Evolutionary conservation across 1,139 yeast genomes (phyloP).

Genomic region (Geotrichum candidum): DNA sequence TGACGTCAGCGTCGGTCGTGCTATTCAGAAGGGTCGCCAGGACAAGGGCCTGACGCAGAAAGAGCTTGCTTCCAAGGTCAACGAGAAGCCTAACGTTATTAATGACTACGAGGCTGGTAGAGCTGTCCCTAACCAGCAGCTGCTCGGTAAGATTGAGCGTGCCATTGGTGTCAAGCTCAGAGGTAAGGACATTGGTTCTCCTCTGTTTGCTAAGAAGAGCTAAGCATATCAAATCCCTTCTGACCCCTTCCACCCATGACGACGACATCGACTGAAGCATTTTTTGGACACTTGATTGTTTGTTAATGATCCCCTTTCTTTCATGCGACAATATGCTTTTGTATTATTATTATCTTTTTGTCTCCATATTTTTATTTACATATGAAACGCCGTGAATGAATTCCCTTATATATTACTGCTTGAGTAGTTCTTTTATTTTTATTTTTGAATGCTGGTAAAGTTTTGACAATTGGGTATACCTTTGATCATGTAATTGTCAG

Average conservation of each 20-base stretch:
- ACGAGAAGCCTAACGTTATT: slow-evolving; percentile 91
- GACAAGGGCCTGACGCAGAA: slow-evolving; percentile 89
- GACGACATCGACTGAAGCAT: not conserved
- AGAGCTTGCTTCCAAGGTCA: slow-evolving; percentile 90
- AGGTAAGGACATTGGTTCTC: slow-evolving; percentile 93
- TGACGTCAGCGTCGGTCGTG: slow-evolving; percentile 77
- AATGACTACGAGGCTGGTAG: slow-evolving; percentile 97
- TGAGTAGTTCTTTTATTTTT: not conserved
- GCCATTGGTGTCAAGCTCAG: slow-evolving; percentile 91
- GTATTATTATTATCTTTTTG: not conserved
- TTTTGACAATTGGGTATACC: not conserved
- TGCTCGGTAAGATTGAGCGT: slow-evolving; percentile 86
- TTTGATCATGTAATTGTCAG: not conserved
- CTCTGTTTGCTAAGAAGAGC: slow-evolving; percentile 69
- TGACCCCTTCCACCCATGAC: not conserved
- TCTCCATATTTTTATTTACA: not conserved
- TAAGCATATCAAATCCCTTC: slow-evolving; percentile 17
- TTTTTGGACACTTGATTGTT: not conserved
- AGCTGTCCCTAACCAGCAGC: slow-evolving; percentile 94
- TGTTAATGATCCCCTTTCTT: not conserved
- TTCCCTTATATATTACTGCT: not conserved
- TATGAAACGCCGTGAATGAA: slow-evolving; percentile 7
- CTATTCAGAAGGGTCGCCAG: slow-evolving; percentile 79
- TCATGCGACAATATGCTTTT: not conserved
- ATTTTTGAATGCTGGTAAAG: not conserved